Percentiles rank a stretch among this genome's conserved stretches.
phyloP scores from a whole-genome alignment of 768 basidiomycete species.

The Lepiota venenata region DNA sequence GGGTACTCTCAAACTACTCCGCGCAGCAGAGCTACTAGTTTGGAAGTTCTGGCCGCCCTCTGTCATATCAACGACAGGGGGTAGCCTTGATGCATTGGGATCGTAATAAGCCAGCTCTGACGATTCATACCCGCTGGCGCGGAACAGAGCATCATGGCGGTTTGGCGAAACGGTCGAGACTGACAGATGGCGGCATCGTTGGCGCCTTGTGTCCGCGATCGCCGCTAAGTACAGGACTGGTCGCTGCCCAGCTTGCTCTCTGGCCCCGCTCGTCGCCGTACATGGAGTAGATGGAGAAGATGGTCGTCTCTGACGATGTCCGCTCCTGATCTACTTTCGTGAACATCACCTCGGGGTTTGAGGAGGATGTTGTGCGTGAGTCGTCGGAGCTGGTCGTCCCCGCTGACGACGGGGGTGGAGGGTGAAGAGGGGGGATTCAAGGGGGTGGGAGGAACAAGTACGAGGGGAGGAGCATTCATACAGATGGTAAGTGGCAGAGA shows the following conservation, averaged over 20 bases:
- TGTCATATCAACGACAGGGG: slow-evolving; percentile 12
- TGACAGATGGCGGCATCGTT: slow-evolving; percentile 29
- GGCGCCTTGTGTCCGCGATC: slow-evolving; percentile 19
- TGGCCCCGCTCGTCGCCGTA: slow-evolving; percentile 57
- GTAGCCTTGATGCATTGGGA: slow-evolving; percentile 17
- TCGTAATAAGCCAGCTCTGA: slow-evolving; percentile 31
- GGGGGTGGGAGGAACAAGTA: slow-evolving; percentile 33
- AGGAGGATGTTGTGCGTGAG: slow-evolving; percentile 29
- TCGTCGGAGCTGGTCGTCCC: slow-evolving; percentile 27
- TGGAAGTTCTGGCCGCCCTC: not conserved
- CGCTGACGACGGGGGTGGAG: slow-evolving; percentile 18
- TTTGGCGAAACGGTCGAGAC: slow-evolving; percentile 27
- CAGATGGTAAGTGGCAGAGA: not conserved
- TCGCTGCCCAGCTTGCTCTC: slow-evolving; percentile 36
- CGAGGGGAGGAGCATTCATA: slow-evolving; percentile 40
- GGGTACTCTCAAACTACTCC: not conserved
- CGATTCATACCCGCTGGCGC: slow-evolving; percentile 20
- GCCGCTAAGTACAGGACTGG: slow-evolving; percentile 5
- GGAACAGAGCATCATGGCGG: slow-evolving; percentile 23
- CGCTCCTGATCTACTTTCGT: slow-evolving; percentile 15
- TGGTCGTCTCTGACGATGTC: slow-evolving; percentile 68
- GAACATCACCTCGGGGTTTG: slow-evolving; percentile 29
- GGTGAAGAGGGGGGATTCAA: slow-evolving; percentile 18
- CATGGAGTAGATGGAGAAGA: slow-evolving; percentile 86
- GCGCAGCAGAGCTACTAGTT: not conserved